A percentile compares a stretch with the other conserved stretches of the same genome.
phyloP scores from a whole-genome alignment of 768 basidiomycete genomes.

The Tephrocybe sp. region DNA sequence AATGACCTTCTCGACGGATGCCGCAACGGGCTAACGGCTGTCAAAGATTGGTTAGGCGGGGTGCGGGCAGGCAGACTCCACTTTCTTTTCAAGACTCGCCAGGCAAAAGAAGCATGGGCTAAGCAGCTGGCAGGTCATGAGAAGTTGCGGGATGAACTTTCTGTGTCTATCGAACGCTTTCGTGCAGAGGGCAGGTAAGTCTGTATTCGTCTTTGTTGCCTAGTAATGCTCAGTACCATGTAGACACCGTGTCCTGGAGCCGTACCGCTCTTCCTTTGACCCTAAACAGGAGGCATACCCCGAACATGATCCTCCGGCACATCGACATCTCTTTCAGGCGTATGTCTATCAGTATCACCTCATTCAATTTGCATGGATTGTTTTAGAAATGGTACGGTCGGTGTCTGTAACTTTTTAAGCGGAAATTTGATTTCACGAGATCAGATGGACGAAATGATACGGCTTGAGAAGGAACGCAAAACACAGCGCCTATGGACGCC shows the following conservation, averaged over 20 bases:
- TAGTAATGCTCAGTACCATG: not conserved
- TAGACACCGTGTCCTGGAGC: conserved; percentile 54
- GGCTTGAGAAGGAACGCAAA: conserved; percentile 47
- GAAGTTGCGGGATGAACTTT: conserved; percentile 33
- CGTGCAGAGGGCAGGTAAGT: conserved; percentile 47
- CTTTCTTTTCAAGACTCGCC: conserved; percentile 31
- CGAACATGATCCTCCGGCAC: conserved; percentile 48
- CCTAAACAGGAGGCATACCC: conserved; percentile 18
- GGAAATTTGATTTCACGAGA: conserved; percentile 9
- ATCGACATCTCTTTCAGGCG: conserved; percentile 70
- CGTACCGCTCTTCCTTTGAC: conserved; percentile 54
- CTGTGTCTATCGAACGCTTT: conserved; percentile 41
- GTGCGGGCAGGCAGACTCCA: conserved; percentile 32
- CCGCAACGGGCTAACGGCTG: conserved; percentile 33
- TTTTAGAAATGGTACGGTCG: conserved; percentile 38
- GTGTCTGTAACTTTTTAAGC: not conserved
- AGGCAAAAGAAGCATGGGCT: conserved; percentile 26
- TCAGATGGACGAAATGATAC: conserved; percentile 58
- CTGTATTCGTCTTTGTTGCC: not conserved
- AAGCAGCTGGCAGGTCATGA: conserved; percentile 35
- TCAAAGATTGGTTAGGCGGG: conserved; percentile 49
- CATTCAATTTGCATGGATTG: conserved; percentile 33
- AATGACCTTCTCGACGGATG: conserved; percentile 48
- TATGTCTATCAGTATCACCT: conserved; percentile 69
- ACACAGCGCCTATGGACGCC: conserved; percentile 58